These are phyloP conservation scores for Apiotrichum porosum DNA, from an alignment of 1,284 basidiomycete genomes.

Conservation along the genomic window DNA sequence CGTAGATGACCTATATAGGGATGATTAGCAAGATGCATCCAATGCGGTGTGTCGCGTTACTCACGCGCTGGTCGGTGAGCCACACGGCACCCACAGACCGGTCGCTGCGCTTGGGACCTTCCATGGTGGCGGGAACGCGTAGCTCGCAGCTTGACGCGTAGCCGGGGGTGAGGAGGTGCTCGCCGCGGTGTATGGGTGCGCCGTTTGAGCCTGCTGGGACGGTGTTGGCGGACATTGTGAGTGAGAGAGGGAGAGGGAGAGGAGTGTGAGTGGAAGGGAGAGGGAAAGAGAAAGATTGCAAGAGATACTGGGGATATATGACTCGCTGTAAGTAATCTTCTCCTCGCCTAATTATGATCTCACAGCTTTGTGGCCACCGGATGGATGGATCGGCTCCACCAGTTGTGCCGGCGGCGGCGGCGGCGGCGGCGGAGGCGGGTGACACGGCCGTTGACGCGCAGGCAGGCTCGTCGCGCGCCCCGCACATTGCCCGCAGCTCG, in stretches of 20 bases:
- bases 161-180: constrained; percentile 28
- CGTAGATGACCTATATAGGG: constrained; percentile 25
- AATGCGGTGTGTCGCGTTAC: background rate
- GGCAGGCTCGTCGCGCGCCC: too few relatives aligned
- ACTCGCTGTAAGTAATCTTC: too few relatives aligned
- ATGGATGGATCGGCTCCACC: too few relatives aligned
- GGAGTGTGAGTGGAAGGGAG: background rate
- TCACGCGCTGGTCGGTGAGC: constrained; percentile 40
- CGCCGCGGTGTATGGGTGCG: constrained; percentile 19
- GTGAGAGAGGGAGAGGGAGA: background rate
- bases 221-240: constrained; percentile 17
- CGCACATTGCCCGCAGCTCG: too few relatives aligned
- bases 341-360: too few relatives aligned
- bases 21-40: too few relatives aligned
- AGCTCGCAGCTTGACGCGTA: constrained; percentile 35
- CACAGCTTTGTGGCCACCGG: too few relatives aligned
- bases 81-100: constrained; percentile 30
- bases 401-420: too few relatives aligned
- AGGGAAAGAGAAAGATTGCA: too few relatives aligned
- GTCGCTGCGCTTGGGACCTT: constrained; percentile 40
- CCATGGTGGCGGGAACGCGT: constrained; percentile 35
- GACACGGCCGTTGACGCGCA: too few relatives aligned
- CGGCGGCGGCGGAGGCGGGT: too few relatives aligned
- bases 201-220: constrained; percentile 7
- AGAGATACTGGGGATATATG: too few relatives aligned